Percentiles rank a stretch among this genome's conserved stretches.
phyloP scores from a whole-genome alignment of 2,329 filamentous ascomycete species.

The Aspergillaceae sp. region DNA sequence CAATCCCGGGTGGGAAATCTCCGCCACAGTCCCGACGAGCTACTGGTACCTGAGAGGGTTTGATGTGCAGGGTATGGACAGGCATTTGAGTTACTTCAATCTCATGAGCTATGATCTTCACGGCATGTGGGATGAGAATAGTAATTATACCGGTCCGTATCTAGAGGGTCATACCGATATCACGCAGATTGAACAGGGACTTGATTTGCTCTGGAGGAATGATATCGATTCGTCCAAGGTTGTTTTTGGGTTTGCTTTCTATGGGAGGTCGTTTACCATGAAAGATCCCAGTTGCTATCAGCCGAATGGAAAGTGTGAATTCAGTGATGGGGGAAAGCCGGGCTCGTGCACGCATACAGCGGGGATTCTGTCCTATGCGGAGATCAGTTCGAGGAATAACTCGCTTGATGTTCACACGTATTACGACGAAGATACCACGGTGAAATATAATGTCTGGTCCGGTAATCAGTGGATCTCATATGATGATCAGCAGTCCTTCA shows the following conservation, averaged over 20 bases:
- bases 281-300: slow-evolving; percentile 16
- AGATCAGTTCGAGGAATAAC: slow-evolving; percentile 15
- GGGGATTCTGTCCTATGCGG: slow-evolving; percentile 20
- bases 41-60: slow-evolving; percentile 23
- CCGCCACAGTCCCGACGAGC: slow-evolving; percentile 12
- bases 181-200: slow-evolving; percentile 22
- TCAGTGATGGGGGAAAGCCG: slow-evolving; percentile 13
- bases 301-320: slow-evolving; percentile 18
- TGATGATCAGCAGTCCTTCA: slow-evolving; percentile 28
- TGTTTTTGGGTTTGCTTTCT: slow-evolving; percentile 22
- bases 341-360: slow-evolving; percentile 22
- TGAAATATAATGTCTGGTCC: slow-evolving; percentile 15
- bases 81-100: slow-evolving; percentile 13
- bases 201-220: slow-evolving; percentile 21
- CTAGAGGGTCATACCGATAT: slow-evolving; percentile 9
- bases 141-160: neutral
- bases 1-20: slow-evolving; percentile 6
- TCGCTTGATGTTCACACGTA: too few relatives aligned
- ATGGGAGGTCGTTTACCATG: slow-evolving; percentile 19
- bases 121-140: slow-evolving; percentile 4
- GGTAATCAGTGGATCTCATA: slow-evolving; percentile 21
- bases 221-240: slow-evolving; percentile 19
- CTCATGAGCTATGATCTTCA: slow-evolving; percentile 22
- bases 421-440: slow-evolving; percentile 17
- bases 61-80: slow-evolving; percentile 10